These are phyloP conservation scores for Podospora sp. DNA, from an alignment of 495 filamentous ascomycete genomes.

Conservation along the genomic window DNA sequence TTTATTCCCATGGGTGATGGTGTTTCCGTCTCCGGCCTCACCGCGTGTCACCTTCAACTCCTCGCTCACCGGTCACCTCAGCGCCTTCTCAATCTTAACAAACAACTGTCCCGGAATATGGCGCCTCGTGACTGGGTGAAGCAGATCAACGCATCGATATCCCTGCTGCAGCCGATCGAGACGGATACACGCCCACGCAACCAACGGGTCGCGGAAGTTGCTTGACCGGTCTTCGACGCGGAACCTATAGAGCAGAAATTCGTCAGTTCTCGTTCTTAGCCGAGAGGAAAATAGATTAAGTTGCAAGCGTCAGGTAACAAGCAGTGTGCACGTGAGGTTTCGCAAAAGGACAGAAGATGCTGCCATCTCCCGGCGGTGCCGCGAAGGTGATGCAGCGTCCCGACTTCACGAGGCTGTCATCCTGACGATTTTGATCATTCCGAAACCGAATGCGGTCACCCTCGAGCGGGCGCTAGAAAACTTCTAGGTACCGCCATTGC, in stretches of 20 bases:
- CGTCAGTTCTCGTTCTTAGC: background rate
- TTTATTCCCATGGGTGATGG: background rate
- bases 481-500: conserved; percentile 9
- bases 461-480: conserved; percentile 1
- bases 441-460: background rate
- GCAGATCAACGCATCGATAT: conserved; percentile 73
- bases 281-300: background rate
- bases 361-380: background rate
- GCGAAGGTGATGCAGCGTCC: background rate
- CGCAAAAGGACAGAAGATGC: background rate
- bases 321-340: background rate
- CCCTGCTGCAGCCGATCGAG: conserved; percentile 79
- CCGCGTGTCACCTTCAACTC: background rate
- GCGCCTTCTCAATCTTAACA: conserved; percentile 59
- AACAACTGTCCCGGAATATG: conserved; percentile 66
- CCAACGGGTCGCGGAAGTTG: conserved; percentile 65
- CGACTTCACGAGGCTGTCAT: background rate
- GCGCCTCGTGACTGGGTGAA: conserved; percentile 49
- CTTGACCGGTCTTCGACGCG: conserved; percentile 17
- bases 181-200: conserved; percentile 86
- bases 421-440: background rate
- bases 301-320: conserved; percentile 2
- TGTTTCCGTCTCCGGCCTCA: background rate
- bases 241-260: background rate
- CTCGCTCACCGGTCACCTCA: conserved; percentile 27